A percentile compares a stretch with the other conserved stretches of the same genome.
phyloP scores from a whole-genome alignment of 2,329 filamentous ascomycete species.

The Hymenoscyphus salicellus region DNA sequence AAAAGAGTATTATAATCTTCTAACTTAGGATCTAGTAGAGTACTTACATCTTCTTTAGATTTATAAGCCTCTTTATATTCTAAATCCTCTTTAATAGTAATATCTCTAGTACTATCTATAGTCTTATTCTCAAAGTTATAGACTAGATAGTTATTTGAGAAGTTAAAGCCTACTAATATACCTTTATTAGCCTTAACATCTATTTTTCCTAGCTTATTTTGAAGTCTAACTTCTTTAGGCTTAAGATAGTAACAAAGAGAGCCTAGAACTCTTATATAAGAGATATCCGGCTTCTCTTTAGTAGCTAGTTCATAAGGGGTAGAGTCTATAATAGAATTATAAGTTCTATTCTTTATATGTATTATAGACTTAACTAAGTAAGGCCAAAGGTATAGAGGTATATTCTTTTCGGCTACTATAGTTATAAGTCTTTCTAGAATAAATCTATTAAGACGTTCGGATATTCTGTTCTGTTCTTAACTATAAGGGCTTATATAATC shows the following conservation, averaged over 20 bases:
- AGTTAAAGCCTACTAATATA: neutral
- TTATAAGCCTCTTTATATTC: neutral
- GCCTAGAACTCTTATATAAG: neutral
- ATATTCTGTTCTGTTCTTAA: neutral
- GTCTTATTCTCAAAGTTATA: neutral
- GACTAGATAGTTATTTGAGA: neutral
- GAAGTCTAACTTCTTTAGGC: neutral
- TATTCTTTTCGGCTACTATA: neutral
- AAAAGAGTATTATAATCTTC: neutral
- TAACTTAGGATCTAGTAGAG: neutral
- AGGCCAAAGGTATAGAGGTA: neutral
- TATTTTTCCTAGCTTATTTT: neutral
- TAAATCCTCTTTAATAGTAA: neutral
- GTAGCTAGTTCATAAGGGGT: neutral
- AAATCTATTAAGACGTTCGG: neutral
- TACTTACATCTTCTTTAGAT: neutral
- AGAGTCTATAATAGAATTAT: neutral
- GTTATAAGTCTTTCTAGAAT: neutral
- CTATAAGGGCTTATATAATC: neutral
- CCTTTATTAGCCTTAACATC: neutral
- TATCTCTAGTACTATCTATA: neutral
- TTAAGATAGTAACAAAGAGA: neutral
- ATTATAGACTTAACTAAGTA: neutral
- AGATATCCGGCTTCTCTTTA: neutral
- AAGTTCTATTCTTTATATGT: neutral